These are phyloP conservation scores for Zoysia pacifica DNA, from an alignment of 176 grass and related monocot species.

Conservation along the genomic window DNA sequence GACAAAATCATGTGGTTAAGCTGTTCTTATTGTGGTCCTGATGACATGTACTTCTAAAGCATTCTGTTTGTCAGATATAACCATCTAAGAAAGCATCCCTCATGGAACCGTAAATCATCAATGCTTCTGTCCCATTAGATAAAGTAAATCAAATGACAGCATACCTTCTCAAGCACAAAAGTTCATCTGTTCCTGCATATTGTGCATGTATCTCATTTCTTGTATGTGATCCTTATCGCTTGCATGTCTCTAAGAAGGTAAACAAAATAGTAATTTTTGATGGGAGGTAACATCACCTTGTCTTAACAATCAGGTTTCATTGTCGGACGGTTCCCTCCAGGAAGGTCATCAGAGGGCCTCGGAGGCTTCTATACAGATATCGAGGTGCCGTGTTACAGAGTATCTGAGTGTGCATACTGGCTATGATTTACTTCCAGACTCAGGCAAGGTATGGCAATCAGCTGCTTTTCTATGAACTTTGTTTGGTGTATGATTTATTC, in stretches of 20 bases:
- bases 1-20: neutral
- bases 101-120: neutral
- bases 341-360: conserved; percentile 64
- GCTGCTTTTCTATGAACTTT: conserved; percentile 1
- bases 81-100: neutral
- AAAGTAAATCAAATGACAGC: neutral
- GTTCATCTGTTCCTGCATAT: neutral
- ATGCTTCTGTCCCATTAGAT: neutral
- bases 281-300: conserved; percentile 11
- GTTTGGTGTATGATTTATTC: conserved; percentile 12
- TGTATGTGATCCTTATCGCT: neutral
- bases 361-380: conserved; percentile 72
- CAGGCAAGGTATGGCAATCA: conserved; percentile 74
- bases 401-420: conserved; percentile 74
- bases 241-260: conserved; percentile 2
- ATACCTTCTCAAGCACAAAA: neutral
- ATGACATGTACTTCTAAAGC: conserved; percentile 5
- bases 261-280: conserved; percentile 3
- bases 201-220: conserved; percentile 8
- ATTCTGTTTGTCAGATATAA: neutral
- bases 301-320: conserved; percentile 46
- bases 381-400: conserved; percentile 53
- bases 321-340: conserved; percentile 41
- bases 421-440: conserved; percentile 95
- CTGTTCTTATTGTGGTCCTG: neutral